Conservation (phyloP, 2,329 filamentous ascomycete genomes). For the Fusarium bulbicola region DNA sequence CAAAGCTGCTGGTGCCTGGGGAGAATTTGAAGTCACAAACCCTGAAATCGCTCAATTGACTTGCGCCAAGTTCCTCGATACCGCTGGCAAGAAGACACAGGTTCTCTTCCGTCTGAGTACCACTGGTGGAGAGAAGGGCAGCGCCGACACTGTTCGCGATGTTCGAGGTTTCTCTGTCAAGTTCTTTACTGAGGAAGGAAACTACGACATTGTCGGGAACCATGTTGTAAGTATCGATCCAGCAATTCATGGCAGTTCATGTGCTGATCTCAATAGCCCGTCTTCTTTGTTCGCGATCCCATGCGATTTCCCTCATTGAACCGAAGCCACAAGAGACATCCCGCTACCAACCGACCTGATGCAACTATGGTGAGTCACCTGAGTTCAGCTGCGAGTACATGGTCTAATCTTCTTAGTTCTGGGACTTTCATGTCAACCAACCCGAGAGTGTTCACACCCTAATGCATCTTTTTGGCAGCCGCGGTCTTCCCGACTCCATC, state of each 20-base stretch:
- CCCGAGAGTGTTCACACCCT: constrained; percentile 19
- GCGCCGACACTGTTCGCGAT: constrained; percentile 72
- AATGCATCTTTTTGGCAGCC: constrained; percentile 22
- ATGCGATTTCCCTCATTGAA: constrained; percentile 9
- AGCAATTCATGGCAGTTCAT: fast-evolving
- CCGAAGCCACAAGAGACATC: constrained; percentile 37
- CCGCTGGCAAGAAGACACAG: constrained; percentile 61
- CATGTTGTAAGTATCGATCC: background rate
- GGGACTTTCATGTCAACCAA: constrained; percentile 29
- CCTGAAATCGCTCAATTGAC: constrained; percentile 63
- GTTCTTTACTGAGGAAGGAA: constrained; percentile 71
- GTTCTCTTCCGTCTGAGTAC: constrained; percentile 75
- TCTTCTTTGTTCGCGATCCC: constrained; percentile 1
- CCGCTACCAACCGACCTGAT: constrained; percentile 17
- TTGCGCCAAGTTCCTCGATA: constrained; percentile 59
- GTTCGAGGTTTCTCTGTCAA: constrained; percentile 70
- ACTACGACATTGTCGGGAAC: constrained; percentile 62
- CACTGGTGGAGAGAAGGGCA: constrained; percentile 72
- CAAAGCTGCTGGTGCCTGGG: constrained; percentile 55
- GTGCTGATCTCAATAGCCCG: background rate
- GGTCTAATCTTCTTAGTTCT: background rate
- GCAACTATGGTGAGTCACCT: background rate
- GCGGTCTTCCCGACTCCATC: constrained; percentile 14
- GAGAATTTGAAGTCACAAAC: constrained; percentile 65
- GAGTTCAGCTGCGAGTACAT: fast-evolving